Base-by-base conservation (phyloP, 495 filamentous ascomycete genomes). In the Neurospora africana region DNA sequence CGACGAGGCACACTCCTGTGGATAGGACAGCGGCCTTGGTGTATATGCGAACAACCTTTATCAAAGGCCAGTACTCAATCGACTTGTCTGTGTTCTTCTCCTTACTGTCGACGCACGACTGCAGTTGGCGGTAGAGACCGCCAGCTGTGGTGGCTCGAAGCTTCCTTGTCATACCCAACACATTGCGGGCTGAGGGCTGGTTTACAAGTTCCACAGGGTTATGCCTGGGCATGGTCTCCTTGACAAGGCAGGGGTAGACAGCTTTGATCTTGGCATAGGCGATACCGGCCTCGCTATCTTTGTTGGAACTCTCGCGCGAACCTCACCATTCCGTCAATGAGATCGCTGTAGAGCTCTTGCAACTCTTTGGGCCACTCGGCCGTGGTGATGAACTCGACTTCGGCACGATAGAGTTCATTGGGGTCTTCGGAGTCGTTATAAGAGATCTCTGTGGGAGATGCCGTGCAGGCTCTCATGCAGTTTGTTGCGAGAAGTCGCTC, bases 221-320 rank as follows among this genome's bases (percentile, higher is more conserved):
- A n/a, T 79, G 76, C 4, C 83, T 72, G 0, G 78, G 72, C 13
- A 91, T 81, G 72, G 83, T 82, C 38, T 89, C 84, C 72, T 84
- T 89, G 0, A 84, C 87, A 72, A 84, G 83, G 19, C 79, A 77
- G 4, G 89, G 89, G 75, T 91, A 92, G 1, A 92, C 87, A 11
- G 89, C 87, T 74, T 84, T 89, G 74, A 92, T 87, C 73, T 92
- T 92, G 17, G 86, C 88, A 73, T 87, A 89, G 4, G 89, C 89
- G 27, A 91, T 77, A 13, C 84, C 85, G 5, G 88, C 87, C 15
- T 89, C 87, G 27, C 77, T 83, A 21, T 87, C 84, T 35, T 79
- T 75, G 69, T 84, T 84, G 11, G 75, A 68, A 44, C 76, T 80
- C 0, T 89, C 87, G 33, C 80, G 76, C 5, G 83, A 82, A 86